Evolutionary conservation across 2,329 filamentous ascomycete species (phyloP), one percentile per base, ranked within the genome.

Genomic region (Lecanoromycetidae sp.): DNA sequence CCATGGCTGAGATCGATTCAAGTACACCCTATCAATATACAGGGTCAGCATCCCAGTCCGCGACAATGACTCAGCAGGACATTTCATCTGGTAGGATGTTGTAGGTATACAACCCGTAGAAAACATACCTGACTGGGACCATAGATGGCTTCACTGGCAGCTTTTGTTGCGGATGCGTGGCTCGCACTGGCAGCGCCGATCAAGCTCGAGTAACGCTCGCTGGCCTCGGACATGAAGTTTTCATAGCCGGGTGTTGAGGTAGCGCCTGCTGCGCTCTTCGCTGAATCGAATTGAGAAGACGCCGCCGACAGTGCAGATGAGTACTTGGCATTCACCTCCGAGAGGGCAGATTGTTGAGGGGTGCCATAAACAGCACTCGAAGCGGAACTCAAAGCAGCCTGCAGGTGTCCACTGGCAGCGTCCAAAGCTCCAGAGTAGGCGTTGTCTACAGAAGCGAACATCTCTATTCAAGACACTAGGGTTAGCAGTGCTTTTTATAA

Each of bases 371-470:
- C 53, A 1, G 66, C 67, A 34, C 67, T 64, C 1, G 73, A 74
- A 2, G 74, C 75, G 5, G 71, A 71, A 12, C 66, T 66, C n/a
- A 78, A 60, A 4, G 76, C 78, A 23, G 68, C 70, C 32, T 74
- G 68, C 5, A 83, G 64, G 22, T 72, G 72, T 7, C 73, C 69
- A 55, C 74, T 81, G 10, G 82, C 83, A 4, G 73, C 73, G 1
- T 71, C 71, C 13, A 83, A 59, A 1, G 82, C 80, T 26, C 74
- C 74, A 27, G 80, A 80, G 58, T 86, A 87, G 1, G 76, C 81
- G 5, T 70, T 73, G 7, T 80, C 79, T 8, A 84, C 75, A 0
- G 82, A 84, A 7, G 80, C 74, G 10, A 84, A 67, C 60, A 87
- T 74, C 52, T 84, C 71, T n/a, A n/a, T n/a, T n/a, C n/a, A n/a